Base-by-base conservation (phyloP, 176 grass and related monocot genomes). In the Lolium rigidum region DNA sequence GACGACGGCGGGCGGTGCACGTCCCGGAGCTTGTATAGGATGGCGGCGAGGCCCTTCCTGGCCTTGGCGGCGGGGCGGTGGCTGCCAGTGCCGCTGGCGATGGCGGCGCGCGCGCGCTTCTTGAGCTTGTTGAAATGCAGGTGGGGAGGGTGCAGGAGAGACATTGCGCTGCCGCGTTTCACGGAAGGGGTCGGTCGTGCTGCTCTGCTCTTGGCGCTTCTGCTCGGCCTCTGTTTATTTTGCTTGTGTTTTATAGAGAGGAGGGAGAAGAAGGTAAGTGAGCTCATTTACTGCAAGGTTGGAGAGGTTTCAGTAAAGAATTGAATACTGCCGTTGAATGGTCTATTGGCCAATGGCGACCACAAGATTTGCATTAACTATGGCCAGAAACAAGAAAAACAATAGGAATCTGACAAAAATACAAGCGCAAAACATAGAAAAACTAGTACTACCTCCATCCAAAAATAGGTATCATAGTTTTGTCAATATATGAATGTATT, bases 11-110 rank as follows among this genome's bases (percentile, higher is more conserved):
- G 69, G n/a, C 54, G 67, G 58, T 84, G 84, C 37, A 78, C 82
- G 78, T 90, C 88, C 57, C 88, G 82, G 68, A 90, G 54, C 77
- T 90, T 93, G 91, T 85, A 85, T 70, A 93, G 78, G 49, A 93
- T 84, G 43, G 85, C 71, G 26, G 66, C 72, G 12, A 93, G 88
- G 62, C 91, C 82, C 82, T 85, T 93, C 85, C 70, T 87, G 62
- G 80, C 91, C 78, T 87, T 85, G 83, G 83, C 10, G 13, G 78
- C 70, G 9, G 76, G 81, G 54, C 35, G 68, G 89, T 76, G 76
- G 58, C n/a, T 24, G 21, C 78, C 74, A 9, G 58, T 8, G 37
- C 2, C 67, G 17, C 44, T 67, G 11, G 11, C 31, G 26, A 21
- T 49, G 25, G 11, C 70, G 58, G 83, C 28, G 62, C 80, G 81